These are phyloP conservation scores for Nakataea oryzae DNA, from an alignment of 2,329 filamentous ascomycete species.

Conservation along the genomic window DNA sequence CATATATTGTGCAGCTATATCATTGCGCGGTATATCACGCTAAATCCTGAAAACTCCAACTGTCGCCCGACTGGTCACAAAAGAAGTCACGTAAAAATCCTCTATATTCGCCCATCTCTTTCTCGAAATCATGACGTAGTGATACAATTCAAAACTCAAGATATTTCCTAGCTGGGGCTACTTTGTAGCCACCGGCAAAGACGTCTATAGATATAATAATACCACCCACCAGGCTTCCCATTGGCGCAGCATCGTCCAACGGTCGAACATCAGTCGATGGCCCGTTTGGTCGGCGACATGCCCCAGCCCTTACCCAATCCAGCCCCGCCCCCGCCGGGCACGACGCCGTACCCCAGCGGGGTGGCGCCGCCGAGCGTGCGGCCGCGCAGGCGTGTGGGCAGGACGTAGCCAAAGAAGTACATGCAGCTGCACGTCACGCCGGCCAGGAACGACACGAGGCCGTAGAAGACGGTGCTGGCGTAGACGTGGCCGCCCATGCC, in stretches of 20 bases:
- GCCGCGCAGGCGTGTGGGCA: slow-evolving; percentile 42
- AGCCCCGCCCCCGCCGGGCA: slow-evolving; percentile 33
- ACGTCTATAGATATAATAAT: background rate
- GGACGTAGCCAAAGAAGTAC: slow-evolving; percentile 50
- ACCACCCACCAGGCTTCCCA: background rate
- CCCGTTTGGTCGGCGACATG: slow-evolving; percentile 37
- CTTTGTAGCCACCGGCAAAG: too few species aligned
- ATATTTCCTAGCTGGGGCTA: too few species aligned
- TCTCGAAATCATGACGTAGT: background rate
- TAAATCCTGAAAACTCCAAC: background rate
- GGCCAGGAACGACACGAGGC: slow-evolving; percentile 46
- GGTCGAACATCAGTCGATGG: slow-evolving; percentile 27
- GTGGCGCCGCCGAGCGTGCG: slow-evolving; percentile 45
- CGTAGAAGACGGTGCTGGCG: slow-evolving; percentile 53
- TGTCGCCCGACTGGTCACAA: background rate
- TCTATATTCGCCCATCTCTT: background rate
- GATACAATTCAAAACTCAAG: background rate
- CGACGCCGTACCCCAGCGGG: slow-evolving; percentile 44
- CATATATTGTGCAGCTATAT: background rate
- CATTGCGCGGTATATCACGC: background rate
- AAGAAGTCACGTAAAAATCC: background rate
- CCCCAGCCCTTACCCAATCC: slow-evolving; percentile 45
- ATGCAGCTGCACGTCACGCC: slow-evolving; percentile 42
- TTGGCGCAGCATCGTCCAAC: background rate
- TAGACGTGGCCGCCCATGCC: slow-evolving; percentile 55